These are phyloP conservation scores for Agrostemma githago DNA, from an alignment of 148 eudicot species.

Conservation along the genomic window DNA sequence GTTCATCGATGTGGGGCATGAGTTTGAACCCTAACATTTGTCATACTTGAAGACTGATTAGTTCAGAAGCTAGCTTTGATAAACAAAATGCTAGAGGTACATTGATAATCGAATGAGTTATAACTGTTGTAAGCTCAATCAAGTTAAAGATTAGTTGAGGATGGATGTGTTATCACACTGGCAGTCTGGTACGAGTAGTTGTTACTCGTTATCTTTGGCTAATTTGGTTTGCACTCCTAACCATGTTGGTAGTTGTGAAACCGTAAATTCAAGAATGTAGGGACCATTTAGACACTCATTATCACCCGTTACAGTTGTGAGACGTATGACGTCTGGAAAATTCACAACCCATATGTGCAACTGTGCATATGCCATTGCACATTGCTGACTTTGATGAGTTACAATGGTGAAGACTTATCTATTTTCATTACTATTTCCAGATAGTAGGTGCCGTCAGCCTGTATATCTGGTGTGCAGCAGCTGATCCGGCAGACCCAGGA, in stretches of 20 bases:
- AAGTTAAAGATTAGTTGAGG: neutral
- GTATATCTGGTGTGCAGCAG: constrained; percentile 97
- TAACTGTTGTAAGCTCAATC: neutral
- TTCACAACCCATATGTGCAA: neutral
- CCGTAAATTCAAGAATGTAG: neutral
- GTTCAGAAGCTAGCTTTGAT: neutral
- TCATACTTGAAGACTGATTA: neutral
- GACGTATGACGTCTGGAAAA: neutral
- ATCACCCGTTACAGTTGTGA: neutral
- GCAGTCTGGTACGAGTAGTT: neutral
- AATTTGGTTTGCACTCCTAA: neutral
- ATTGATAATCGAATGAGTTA: constrained; percentile 7
- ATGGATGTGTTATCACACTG: neutral
- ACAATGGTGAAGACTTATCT: neutral
- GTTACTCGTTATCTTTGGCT: neutral
- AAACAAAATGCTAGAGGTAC: neutral
- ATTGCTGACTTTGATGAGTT: neutral
- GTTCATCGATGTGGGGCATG: too few species aligned
- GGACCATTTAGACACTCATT: neutral
- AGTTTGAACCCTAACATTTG: too few species aligned
- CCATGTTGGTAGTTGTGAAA: neutral
- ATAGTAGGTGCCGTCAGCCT: constrained; percentile 62
- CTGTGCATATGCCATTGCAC: neutral
- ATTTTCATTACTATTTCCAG: constrained; percentile 33
- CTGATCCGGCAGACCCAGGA: constrained; percentile 91